Evolutionary conservation across 2,329 filamentous ascomycete species (phyloP), one percentile per base, ranked within the genome.

Genomic region (Gyromitra esculenta): DNA sequence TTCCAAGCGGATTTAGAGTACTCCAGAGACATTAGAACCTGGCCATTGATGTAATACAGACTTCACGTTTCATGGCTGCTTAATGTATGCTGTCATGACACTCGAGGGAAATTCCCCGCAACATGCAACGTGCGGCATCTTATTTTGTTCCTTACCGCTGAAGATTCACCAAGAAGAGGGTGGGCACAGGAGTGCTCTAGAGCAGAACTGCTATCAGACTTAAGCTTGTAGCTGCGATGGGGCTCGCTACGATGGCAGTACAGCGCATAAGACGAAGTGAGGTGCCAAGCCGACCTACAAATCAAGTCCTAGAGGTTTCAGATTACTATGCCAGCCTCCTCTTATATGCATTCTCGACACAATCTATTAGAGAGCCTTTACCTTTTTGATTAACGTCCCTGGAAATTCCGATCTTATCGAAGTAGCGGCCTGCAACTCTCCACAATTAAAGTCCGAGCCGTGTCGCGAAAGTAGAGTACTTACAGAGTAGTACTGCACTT

Each of bases 361-460:
- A 45, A 59, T 31, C 25, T 31, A 31, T 35, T n/a, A 39, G 35
- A 39, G 64, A 21, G 64, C 52, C 9, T 13, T 31, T 48, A 59
- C 52, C 35, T 45, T n/a, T 43, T 48, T 11, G 43, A 39, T 57
- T 31, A 5, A 21, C n/a, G 37, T 37, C 41, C 65, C 43, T 37
- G 41, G 18, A 48, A 35, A 25, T 39, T 66, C 25, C 48, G 31
- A 31, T 56, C 18, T 21, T 65, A 65, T 52, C 35, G 50, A 54
- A 52, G 56, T n/a, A 11, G 35, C 7, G 5, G 25, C 5, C 37
- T 63, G 59, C 41, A 43, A 31, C 25, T 8, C 67, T 63, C 63
- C 54, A 67, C 63, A 62, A 68, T 39, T 52, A 25, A 73, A 67
- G 35, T 68, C 71, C 63, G 63, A 73, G 63, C 54, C 54, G 63